Evolutionary conservation across 495 filamentous ascomycete genomes (phyloP).

Genomic region (Aspergillus cavernicola): DNA sequence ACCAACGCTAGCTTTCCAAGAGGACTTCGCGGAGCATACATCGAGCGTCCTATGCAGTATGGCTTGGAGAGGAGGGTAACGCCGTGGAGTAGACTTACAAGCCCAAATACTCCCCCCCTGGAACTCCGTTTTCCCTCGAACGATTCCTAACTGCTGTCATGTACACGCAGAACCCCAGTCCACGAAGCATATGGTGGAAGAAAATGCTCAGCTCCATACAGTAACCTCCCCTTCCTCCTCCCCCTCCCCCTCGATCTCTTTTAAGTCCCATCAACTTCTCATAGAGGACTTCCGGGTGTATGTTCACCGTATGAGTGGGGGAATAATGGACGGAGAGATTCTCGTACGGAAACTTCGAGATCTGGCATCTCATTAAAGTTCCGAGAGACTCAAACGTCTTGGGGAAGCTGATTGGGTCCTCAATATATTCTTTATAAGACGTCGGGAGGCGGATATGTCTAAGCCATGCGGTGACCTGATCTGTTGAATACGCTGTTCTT

Average conservation of each 20-base stretch:
- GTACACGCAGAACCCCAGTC: conserved; percentile 57
- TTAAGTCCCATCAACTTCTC: conserved; percentile 54
- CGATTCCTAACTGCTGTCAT: conserved; percentile 46
- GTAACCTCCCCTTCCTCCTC: conserved; percentile 63
- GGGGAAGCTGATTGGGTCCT: too few species aligned
- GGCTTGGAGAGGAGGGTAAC: not conserved
- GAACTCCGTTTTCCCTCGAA: conserved; percentile 26
- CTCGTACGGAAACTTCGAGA: too few species aligned
- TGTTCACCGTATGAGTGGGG: conserved; percentile 42
- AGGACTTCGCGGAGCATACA: too few species aligned
- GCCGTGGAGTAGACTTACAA: conserved; percentile 27
- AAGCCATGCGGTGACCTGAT: too few species aligned
- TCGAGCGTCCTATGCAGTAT: too few species aligned
- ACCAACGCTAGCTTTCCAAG: not conserved
- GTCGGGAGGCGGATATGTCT: too few species aligned
- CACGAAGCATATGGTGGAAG: conserved; percentile 60
- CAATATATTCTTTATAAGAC: too few species aligned
- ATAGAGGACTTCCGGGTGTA: conserved; percentile 58
- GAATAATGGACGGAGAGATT: conserved; percentile 55
- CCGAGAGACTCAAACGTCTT: too few species aligned
- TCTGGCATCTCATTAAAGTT: too few species aligned
- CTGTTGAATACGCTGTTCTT: too few species aligned
- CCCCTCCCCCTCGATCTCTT: conserved; percentile 24
- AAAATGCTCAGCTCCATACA: conserved; percentile 74
- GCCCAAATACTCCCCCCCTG: conserved; percentile 35